Base-by-base conservation (phyloP, 768 basidiomycete genomes). In the Mycena vitilis region DNA sequence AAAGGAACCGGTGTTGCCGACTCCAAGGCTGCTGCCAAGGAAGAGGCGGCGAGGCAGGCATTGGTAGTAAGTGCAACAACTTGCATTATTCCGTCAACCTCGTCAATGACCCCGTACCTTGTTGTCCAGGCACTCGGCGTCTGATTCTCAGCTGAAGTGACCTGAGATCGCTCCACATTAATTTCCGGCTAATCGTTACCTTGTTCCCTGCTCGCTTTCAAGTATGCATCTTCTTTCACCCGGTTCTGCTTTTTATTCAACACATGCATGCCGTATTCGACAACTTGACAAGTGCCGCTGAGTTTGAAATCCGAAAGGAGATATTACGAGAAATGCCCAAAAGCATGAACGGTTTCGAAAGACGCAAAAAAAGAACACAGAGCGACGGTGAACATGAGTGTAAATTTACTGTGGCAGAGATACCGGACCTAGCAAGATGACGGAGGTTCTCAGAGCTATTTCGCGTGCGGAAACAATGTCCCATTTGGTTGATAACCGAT, bases 11-110 rank as follows among this genome's bases (percentile, higher is more conserved):
- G 83, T 7, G 78, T 73, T 1, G 87, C 83, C 13, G 37, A 73
- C 4, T 79, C 80, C 51, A 87, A 89, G 71, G 73, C 78, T 25
- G 71, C 63, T 22, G 89, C 89, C 1, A 89, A 77, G 71, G 84
- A 88, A 38, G 66, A 71, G 16, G 87, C 89, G 1, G 86, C 87
- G 5, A 77, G 75, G 70, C 70, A 80, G 49, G 86, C 85, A 20
- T 81, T 85, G 44, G 70, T 79, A 74, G 81, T 84, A 74, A 64
- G 76, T 57, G 15, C 3, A 40, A 10, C 7, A 10, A 40, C n/a
- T n/a, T n/a, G n/a, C n/a, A n/a, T 15, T 40, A 40, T 15, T 40
- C 40, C 40, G 40, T 40, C 40, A 40, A 40, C 40, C 40, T 40
- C 38, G 25, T 15, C 48, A 42, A 42, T 11, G 15, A 22, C 12